Conservation (phyloP, 306 rosid species). For the Quercus agrifolia region DNA sequence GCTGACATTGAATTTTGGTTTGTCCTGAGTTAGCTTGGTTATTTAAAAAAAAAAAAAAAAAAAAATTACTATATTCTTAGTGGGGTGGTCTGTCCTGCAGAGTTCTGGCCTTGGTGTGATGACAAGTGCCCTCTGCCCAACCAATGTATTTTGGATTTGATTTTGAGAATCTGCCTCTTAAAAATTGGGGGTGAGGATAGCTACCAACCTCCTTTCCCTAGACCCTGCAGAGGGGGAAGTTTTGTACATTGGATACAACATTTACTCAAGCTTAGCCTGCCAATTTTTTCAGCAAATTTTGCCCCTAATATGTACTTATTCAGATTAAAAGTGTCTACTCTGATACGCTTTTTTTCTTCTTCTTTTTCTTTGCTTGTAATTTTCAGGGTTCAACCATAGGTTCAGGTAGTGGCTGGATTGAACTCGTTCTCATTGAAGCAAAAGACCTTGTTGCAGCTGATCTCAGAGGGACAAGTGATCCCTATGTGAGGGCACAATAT, state of each 20-base stretch:
- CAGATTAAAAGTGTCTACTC: neutral
- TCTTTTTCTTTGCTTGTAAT: constrained; percentile 16
- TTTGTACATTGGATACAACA: too few species aligned
- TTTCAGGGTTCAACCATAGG: constrained; percentile 49
- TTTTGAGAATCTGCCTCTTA: too few species aligned
- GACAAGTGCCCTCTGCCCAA: too few species aligned
- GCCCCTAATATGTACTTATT: neutral
- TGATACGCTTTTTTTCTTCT: constrained; percentile 5
- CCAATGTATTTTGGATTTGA: too few species aligned
- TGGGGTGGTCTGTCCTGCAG: too few species aligned
- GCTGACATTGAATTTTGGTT: neutral
- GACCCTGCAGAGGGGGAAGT: too few species aligned
- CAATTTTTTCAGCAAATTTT: neutral
- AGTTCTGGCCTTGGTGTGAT: too few species aligned
- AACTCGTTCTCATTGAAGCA: constrained; percentile 84
- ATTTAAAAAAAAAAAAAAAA: too few species aligned
- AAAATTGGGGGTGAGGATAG: too few species aligned
- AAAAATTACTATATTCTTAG: too few species aligned
- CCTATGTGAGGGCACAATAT: constrained; percentile 84
- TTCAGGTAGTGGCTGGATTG: constrained; percentile 69
- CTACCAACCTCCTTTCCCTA: too few species aligned
- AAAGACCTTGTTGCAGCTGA: constrained; percentile 93
- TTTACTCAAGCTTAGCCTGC: neutral
- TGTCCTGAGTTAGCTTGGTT: neutral
- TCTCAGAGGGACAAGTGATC: constrained; percentile 98